These are phyloP conservation scores for Sarcodon aspratus DNA, from an alignment of 768 basidiomycete genomes.

Conservation along the genomic window DNA sequence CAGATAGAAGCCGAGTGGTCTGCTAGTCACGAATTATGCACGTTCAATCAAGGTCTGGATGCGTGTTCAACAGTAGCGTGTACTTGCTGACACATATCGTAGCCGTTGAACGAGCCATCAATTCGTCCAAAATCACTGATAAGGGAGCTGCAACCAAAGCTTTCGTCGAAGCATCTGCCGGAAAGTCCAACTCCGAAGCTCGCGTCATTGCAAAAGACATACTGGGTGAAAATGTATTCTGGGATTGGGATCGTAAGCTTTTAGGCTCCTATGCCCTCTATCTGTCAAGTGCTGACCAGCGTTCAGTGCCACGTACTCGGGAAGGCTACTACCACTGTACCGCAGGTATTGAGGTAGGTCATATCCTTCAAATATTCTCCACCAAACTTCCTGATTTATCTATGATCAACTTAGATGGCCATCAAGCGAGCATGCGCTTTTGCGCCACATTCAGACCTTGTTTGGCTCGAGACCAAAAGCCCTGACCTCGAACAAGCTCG, in stretches of 20 bases:
- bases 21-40: constrained; percentile 52
- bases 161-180: constrained; percentile 45
- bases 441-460: constrained; percentile 78
- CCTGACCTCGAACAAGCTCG: constrained; percentile 75
- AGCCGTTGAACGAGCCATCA: constrained; percentile 55
- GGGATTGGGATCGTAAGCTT: constrained; percentile 83
- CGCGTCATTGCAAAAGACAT: constrained; percentile 66
- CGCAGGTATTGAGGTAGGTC: constrained; percentile 55
- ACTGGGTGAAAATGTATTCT: constrained; percentile 57
- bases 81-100: constrained; percentile 1
- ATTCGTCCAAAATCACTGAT: constrained; percentile 30
- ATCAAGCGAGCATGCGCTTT: constrained; percentile 71
- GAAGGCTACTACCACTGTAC: constrained; percentile 90
- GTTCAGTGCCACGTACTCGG: constrained; percentile 68
- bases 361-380: not conserved
- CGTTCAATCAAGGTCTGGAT: constrained; percentile 70
- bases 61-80: not conserved
- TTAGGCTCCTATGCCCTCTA: not conserved
- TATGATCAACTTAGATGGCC: constrained; percentile 38
- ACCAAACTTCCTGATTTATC: not conserved
- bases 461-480: constrained; percentile 91
- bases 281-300: not conserved
- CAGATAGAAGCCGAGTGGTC: constrained; percentile 70
- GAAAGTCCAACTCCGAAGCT: constrained; percentile 65
- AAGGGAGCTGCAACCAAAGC: constrained; percentile 45